Base-by-base conservation (phyloP, 371 early-diverging fungal species). In the Mucor indicus region DNA sequence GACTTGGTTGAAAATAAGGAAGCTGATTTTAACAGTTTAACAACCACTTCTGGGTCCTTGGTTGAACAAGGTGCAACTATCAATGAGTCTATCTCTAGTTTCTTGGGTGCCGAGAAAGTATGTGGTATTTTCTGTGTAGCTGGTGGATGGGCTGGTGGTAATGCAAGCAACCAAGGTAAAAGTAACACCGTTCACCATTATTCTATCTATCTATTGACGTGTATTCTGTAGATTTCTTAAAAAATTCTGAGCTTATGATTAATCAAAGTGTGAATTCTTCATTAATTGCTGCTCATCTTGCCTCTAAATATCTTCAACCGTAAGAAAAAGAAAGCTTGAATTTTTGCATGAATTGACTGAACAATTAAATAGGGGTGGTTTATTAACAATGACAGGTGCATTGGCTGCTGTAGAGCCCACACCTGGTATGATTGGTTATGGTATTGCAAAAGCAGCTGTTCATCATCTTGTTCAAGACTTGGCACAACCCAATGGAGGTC, bases 121-220 rank as follows among this genome's bases (percentile, higher is more conserved):
- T 89, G 88, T 45, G 94, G 91, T 5, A 73, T 98, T 36, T 63
- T 98, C 31, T 93, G 92, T 63, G 96, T 92, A 5, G 96, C 98
- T 25, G 98, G 98, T 44, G 98, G 98, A 23, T 98, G 95, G 94
- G 91, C 88, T 24, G 95, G 95, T 32, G 98, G 98, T n/a, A 92
- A 90, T 57, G 85, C 92, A 19, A 75, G 75, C 7, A 79, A 76
- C 58, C 55, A 69, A 47, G 83, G 90, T 89, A 75, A 20, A n/a
- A n/a, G n/a, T n/a, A n/a, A n/a, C n/a, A n/a, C n/a, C n/a, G n/a
- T n/a, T n/a, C n/a, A n/a, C n/a, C n/a, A n/a, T n/a, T n/a, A n/a
- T n/a, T n/a, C 8, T 29, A 29, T 12, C 30, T 12, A 12, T 29
- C 30, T 29, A 29, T 8, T 12, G 30, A 29, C 30, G n/a, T n/a